Evolutionary conservation across 768 basidiomycete species (phyloP), one percentile per base, ranked within the genome.

Genomic region (Auricularia sp.): DNA sequence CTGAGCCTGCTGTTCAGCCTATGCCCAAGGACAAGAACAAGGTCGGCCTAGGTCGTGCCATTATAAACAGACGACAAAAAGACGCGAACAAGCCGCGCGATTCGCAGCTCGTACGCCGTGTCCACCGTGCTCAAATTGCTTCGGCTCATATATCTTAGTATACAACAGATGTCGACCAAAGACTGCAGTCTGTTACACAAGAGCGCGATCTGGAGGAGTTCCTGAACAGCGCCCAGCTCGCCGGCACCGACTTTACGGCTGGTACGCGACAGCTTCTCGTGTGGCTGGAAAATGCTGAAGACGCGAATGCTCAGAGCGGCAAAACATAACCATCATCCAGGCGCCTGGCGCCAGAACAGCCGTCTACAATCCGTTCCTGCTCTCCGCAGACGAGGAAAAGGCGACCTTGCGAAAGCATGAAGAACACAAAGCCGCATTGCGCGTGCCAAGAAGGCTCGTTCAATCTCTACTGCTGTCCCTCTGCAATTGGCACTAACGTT

Each of bases 141-240:
- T 33, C 10, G 2, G 11, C 54, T 58, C 60, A 58, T 63, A 60
- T 35, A 36, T 33, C 59, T 58, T 69, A 92, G 91, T 93, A 89
- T 74, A 83, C 84, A 3, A 87, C 90, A 2, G 93, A 96, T 70
- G 61, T 86, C 21, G 87, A 90, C 64, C 80, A 80, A 62, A 86
- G 86, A 39, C 81, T 99, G 43, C 85, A 87, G 72, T 98, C 96
- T 0, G 87, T 99, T 23, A 99, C 97, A 0, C 95, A 98, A 76
- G 96, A 99, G 77, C 80, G 86, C 64, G 94, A 98, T 78, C 79
- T 99, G 21, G 94, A 98, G 68, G 96, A 95, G 75, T 99, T 99
- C 73, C 76, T 99, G 64, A 95, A 85, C 71, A 97, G 92, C 12
- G 97, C 97, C 10, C 90, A 93, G 70, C 79, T 99, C 63, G 97